Evolutionary conservation across 345 rosid genomes (phyloP).

Genomic region (Populus davidiana): DNA sequence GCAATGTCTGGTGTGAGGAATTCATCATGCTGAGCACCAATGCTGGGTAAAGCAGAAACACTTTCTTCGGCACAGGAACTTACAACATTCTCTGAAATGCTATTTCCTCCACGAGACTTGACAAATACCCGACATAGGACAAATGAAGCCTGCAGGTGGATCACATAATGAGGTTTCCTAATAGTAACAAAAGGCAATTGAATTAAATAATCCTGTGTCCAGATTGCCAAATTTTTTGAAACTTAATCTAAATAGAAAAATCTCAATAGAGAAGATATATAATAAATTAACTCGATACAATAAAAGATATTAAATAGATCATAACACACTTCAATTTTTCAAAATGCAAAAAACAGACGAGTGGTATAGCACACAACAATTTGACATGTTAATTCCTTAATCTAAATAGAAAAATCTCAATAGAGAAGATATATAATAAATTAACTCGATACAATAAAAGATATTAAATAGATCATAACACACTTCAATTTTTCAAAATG

Average conservation of each 20-base stretch:
- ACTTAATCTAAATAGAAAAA: background rate
- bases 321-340: background rate
- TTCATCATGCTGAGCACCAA: constrained; percentile 40
- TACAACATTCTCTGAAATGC: constrained; percentile 31
- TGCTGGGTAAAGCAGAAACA: constrained; percentile 37
- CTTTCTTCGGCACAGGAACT: constrained; percentile 41
- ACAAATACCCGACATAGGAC: constrained; percentile 48
- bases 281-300: background rate
- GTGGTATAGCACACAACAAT: background rate
- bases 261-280: background rate
- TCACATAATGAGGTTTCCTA: background rate
- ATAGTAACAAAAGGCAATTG: background rate
- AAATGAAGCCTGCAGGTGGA: constrained; percentile 36
- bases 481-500: background rate
- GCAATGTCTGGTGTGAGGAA: constrained; percentile 21
- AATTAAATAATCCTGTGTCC: background rate
- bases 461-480: background rate
- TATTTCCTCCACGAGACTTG: constrained; percentile 35
- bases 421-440: background rate
- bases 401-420: background rate
- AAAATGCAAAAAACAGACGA: background rate
- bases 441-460: background rate
- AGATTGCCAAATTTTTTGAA: background rate
- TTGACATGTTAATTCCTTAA: too few species aligned
- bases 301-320: background rate